Base-by-base conservation (phyloP, 257 asterid genomes). In the Solanum pinnatisectum region DNA sequence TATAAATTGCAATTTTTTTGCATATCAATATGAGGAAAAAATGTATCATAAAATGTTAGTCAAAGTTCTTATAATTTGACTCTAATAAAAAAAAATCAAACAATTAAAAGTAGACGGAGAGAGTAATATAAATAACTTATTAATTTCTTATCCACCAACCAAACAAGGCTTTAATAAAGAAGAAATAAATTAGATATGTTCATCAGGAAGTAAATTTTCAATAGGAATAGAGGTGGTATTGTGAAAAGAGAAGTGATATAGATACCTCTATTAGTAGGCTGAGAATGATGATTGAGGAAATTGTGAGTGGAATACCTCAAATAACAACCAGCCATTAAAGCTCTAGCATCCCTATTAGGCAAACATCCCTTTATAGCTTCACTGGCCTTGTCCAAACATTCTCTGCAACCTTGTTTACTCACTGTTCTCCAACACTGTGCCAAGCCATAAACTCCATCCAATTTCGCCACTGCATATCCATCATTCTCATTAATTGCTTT, bases 401-500 rank as follows among this genome's bases (percentile, higher is more conserved):
- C 90, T 88, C 93, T 90, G 87, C 99, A 96, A 78, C 97, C 94
- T 11, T 91, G 89, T 72, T n/a, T 25, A 42, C 90, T 92, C 92
- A 96, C 84, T 25, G 97, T 95, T 79, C 87, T 89, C 99, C 99
- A 96, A 87, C 99, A 96, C 93, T 95, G 92, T 46, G 97, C 98
- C 94, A 96, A 92, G 36, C 96, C 99, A 89, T 89, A 95, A 79
- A 93, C 95, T 59, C 98, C 97, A 44, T 87, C 88, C 71, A 83
- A 49, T 83, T 91, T 92, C 86, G n/a, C 81, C 87, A 63, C 93
- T 30, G 97, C 97, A 89, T 87, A 90, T 6, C 96, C 92, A 8
- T 84, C 90, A 15, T 67, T 73, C 85, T 0, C 88, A 46, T 46
- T 46, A 72, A 86, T 89, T 74, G 98, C 99, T 13, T 52, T 89